Evolutionary conservation across 169 alveolate genomes (phyloP).

Genomic region (Plasmodium sp.): DNA sequence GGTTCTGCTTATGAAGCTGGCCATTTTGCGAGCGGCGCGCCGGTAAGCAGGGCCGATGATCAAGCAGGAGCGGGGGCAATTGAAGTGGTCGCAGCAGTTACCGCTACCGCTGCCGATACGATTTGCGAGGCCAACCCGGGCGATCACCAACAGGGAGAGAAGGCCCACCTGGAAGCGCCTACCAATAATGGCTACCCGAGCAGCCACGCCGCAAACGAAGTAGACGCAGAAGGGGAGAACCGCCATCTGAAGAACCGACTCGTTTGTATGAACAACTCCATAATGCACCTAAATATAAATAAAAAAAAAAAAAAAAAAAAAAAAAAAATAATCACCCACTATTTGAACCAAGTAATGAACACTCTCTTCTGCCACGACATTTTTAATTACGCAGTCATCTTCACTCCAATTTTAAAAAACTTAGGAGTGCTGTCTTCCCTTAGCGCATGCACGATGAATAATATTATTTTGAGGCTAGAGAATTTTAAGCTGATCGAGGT

Average conservation of each 20-base stretch:
- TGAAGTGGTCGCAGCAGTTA: not conserved
- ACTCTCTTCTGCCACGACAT: not conserved
- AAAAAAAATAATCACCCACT: not conserved
- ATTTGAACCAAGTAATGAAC: constrained; percentile 35
- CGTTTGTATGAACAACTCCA: not conserved
- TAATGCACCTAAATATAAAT: not conserved
- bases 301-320: constrained; percentile 2
- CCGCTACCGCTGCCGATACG: not conserved
- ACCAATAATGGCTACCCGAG: not conserved
- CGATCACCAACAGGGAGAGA: not conserved
- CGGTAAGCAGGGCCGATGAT: not conserved
- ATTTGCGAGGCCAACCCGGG: not conserved
- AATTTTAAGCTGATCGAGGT: constrained; percentile 14
- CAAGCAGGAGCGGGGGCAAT: not conserved
- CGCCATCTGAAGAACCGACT: not conserved
- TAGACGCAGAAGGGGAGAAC: not conserved
- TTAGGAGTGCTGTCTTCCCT: not conserved
- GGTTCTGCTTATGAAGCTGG: not conserved
- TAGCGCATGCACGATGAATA: not conserved
- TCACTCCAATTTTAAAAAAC: constrained; percentile 13
- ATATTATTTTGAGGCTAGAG: constrained; percentile 3
- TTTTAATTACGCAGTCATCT: constrained; percentile 27
- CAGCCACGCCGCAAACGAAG: not conserved
- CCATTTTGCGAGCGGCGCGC: not conserved
- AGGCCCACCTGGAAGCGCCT: not conserved